Evolutionary conservation across 331 rosid genomes (phyloP), one percentile per base, ranked within the genome.

Genomic region (Rosa hybrid): DNA sequence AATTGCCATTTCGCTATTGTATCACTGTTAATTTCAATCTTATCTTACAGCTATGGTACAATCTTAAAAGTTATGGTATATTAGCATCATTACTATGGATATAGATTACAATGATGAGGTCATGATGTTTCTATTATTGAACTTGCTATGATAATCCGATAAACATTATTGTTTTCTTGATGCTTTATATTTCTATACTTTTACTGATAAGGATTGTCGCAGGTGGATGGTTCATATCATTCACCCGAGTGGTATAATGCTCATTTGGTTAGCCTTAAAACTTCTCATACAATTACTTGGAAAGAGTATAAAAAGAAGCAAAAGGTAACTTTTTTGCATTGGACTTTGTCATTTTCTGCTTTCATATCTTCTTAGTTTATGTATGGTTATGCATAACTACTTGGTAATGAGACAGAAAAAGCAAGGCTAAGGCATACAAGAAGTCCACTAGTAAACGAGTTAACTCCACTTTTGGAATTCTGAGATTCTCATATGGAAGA

Each of bases 181-280:
- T 81, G n/a, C 71, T 46, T 77, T 82, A 23, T 49, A 81, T 83
- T 57, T 84, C 84, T 85, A 82, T 82, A 86, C 92, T 84, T 79
- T 80, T 85, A 85, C 90, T 96, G 97, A 96, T 89, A 96, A 91
- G 99, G 94, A 86, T 89, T 76, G 89, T 93, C 91, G 85, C 99
- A 96, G 99, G 94, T 93, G 97, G 99, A 96, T 91, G 99, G 99
- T 93, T 96, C 99, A 88, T 96, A 93, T 91, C 99, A 96, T 93
- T 89, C 99, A 78, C 99, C 99, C 90, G 99, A 82, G 84, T 96
- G 98, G 99, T 98, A 96, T 91, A 98, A 97, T 79, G 99, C 99
- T 73, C 98, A 97, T 84, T 91, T 96, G 98, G 99, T 98, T 68
- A 96, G 98, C 92, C 97, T 96, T 64, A 93, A 93, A 75, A 96